These are phyloP conservation scores for Cyberlindnera subsufficiens DNA, from an alignment of 805 yeast genomes.

Conservation along the genomic window DNA sequence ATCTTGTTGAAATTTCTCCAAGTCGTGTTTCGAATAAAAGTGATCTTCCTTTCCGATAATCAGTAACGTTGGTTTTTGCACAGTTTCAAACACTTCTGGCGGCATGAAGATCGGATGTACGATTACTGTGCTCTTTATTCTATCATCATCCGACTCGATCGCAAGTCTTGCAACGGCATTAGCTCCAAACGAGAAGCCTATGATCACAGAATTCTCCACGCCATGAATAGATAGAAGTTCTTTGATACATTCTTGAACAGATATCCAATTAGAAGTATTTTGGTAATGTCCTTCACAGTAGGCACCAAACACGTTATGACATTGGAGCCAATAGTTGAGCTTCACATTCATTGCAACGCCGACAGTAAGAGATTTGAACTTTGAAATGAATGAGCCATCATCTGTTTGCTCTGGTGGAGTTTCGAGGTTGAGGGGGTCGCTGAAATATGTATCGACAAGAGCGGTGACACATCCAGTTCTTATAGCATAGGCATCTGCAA, in stretches of 20 bases:
- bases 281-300: conserved; percentile 14
- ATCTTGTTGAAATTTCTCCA: conserved; percentile 8
- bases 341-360: conserved; percentile 15
- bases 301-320: conserved; percentile 19
- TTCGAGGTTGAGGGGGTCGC: conserved; percentile 15
- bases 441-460: conserved; percentile 17
- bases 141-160: conserved; percentile 10
- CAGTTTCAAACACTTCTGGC: conserved; percentile 7
- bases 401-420: neutral
- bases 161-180: conserved; percentile 18
- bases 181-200: conserved; percentile 23
- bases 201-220: conserved; percentile 14
- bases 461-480: conserved; percentile 25
- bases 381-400: conserved; percentile 8
- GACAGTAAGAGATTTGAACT: conserved; percentile 13
- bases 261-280: conserved; percentile 16
- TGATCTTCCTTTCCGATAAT: conserved; percentile 16
- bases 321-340: conserved; percentile 18
- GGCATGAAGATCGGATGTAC: conserved; percentile 23
- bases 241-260: conserved; percentile 10
- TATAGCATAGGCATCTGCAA: conserved; percentile 23
- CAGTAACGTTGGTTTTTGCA: conserved; percentile 11
- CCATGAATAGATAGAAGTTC: conserved; percentile 16
- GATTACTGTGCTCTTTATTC: conserved; percentile 15
- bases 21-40: conserved; percentile 11